These are phyloP conservation scores for Secale cereale DNA, from an alignment of 176 grass and related monocot genomes.

Conservation along the genomic window DNA sequence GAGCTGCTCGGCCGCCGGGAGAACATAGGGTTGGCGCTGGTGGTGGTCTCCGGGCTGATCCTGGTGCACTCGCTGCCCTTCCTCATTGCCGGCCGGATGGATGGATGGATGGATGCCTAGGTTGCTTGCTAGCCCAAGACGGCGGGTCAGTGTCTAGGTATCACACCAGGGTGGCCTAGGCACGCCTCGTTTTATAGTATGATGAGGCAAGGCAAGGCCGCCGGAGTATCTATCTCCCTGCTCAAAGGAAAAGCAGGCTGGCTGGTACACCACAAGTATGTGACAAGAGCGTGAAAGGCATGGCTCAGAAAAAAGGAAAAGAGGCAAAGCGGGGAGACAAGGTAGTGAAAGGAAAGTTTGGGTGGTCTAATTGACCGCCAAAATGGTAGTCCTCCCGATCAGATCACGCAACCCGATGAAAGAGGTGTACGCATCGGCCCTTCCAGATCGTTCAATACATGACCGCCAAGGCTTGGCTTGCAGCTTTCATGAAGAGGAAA, in stretches of 20 bases:
- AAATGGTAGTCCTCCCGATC: constrained; percentile 17
- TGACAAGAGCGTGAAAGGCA: constrained; percentile 64
- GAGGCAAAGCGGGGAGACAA: constrained; percentile 33
- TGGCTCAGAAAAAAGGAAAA: constrained; percentile 50
- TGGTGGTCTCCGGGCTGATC: constrained; percentile 51
- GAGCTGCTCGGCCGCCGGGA: constrained; percentile 23
- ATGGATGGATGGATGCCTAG: neutral
- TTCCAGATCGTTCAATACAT: constrained; percentile 38
- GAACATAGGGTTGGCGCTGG: constrained; percentile 35
- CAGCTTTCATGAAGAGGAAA: constrained; percentile 28
- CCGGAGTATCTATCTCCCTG: neutral
- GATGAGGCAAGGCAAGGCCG: neutral
- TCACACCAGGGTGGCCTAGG: neutral
- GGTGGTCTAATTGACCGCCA: constrained; percentile 50
- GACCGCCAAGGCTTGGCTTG: neutral
- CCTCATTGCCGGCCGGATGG: constrained; percentile 41
- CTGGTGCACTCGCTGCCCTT: constrained; percentile 45
- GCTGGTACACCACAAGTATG: neutral
- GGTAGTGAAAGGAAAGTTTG: constrained; percentile 42
- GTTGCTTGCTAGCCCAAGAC: neutral
- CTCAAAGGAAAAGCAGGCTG: constrained; percentile 33
- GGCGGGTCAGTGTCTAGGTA: constrained; percentile 18
- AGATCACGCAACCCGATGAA: constrained; percentile 33
- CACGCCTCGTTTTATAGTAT: constrained; percentile 42
- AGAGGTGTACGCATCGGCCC: constrained; percentile 2